Conservation (phyloP, 768 basidiomycete genomes). For the Hygrophoropsis aurantiaca region DNA sequence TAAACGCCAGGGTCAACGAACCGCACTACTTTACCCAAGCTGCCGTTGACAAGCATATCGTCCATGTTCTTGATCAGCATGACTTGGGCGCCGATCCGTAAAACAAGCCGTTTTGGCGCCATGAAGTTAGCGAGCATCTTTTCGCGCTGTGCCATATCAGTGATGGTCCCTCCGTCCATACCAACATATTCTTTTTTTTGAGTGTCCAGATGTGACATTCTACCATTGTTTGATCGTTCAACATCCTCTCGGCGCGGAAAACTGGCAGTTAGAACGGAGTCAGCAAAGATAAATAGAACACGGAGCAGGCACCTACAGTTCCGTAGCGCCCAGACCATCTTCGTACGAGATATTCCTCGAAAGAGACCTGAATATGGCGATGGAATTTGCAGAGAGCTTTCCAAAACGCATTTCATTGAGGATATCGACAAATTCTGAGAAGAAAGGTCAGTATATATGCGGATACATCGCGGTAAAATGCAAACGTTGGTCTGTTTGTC, state of each 20-base stretch:
- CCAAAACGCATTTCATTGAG: conserved; percentile 99
- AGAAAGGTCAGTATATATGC: conserved; percentile 5
- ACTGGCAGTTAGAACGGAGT: conserved; percentile 37
- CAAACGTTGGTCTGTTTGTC: conserved; percentile 88
- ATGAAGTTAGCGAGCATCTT: conserved; percentile 90
- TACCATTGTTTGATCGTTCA: conserved; percentile 72
- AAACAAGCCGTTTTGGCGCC: conserved; percentile 67
- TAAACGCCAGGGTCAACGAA: conserved; percentile 61
- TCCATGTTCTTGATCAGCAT: conserved; percentile 97
- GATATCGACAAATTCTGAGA: conserved; percentile 90
- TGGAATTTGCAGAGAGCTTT: conserved; percentile 58
- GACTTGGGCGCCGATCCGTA: conserved; percentile 84
- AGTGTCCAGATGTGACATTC: conserved; percentile 62
- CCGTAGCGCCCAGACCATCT: conserved; percentile 86
- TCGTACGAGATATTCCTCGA: conserved; percentile 68
- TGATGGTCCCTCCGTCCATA: conserved; percentile 60
- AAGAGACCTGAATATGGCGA: conserved; percentile 69
- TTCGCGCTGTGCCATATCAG: conserved; percentile 55
- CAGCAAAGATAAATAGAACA: neutral
- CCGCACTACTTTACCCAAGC: conserved; percentile 79
- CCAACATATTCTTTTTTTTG: conserved; percentile 55
- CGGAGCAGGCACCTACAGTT: conserved; percentile 61
- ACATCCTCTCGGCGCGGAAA: conserved; percentile 94
- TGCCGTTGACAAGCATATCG: conserved; percentile 90
- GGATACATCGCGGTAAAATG: conserved; percentile 1